Evolutionary conservation across 805 yeast species (phyloP).

Genomic region (Lipomyces yamanashiensis): DNA sequence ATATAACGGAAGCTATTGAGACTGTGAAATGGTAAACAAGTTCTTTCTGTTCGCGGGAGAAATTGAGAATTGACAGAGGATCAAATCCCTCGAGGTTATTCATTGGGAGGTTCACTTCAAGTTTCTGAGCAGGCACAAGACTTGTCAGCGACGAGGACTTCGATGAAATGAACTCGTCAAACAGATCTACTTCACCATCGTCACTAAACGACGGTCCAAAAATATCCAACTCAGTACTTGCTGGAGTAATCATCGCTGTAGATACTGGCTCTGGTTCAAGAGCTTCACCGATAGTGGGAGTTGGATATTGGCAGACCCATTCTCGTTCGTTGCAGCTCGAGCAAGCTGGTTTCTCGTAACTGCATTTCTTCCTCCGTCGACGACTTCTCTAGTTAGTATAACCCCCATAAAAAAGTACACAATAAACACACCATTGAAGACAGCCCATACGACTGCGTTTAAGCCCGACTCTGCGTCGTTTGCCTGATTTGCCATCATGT

Average conservation of each 20-base stretch:
- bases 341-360: conserved; percentile 26
- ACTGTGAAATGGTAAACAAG: conserved; percentile 30
- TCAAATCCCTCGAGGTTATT: conserved; percentile 25
- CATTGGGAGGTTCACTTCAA: conserved; percentile 1
- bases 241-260: neutral
- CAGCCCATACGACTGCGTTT: conserved; percentile 34
- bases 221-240: neutral
- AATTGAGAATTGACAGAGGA: conserved; percentile 26
- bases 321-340: conserved; percentile 28
- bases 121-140: neutral
- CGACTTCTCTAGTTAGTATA: conserved; percentile 21
- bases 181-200: neutral
- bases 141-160: conserved; percentile 4
- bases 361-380: conserved; percentile 33
- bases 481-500: neutral
- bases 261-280: neutral
- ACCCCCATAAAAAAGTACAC: neutral
- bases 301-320: conserved; percentile 31
- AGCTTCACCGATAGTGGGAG: neutral
- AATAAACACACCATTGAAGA: conserved; percentile 28
- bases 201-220: neutral
- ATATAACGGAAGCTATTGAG: conserved; percentile 30
- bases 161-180: conserved; percentile 5
- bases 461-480: conserved; percentile 28
- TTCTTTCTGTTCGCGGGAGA: conserved; percentile 28